Evolutionary conservation across 1,284 basidiomycete species (phyloP).

Genomic region (Vanrija humicola): DNA sequence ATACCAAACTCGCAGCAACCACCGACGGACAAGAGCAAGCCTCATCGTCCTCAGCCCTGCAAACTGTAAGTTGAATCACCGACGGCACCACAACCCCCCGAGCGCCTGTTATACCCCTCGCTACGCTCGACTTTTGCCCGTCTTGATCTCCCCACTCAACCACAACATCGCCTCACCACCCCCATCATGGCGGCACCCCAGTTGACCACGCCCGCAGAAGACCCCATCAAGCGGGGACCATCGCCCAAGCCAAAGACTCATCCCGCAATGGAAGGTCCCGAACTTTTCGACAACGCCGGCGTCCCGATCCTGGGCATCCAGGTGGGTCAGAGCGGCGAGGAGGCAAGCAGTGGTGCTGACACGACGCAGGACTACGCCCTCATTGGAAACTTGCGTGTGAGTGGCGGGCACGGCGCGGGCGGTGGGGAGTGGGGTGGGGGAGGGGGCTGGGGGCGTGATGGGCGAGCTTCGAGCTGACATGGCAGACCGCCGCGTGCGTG

Average conservation of each 20-base stretch:
- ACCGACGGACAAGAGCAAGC: too few relatives aligned
- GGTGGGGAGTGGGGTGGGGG: too few relatives aligned
- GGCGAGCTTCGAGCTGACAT: background rate
- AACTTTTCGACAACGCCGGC: constrained; percentile 20
- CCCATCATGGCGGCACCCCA: background rate
- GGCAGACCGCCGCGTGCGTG: constrained; percentile 49
- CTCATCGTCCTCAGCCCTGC: too few relatives aligned
- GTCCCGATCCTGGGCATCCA: constrained; percentile 32
- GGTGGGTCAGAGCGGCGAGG: constrained; percentile 5
- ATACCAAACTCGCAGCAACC: too few relatives aligned
- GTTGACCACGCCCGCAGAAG: background rate
- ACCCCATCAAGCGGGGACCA: background rate
- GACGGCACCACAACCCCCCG: too few relatives aligned
- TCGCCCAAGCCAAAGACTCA: background rate
- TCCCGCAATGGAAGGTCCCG: constrained; percentile 1
- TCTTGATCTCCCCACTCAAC: background rate
- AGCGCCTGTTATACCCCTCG: background rate
- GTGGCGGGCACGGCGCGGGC: background rate
- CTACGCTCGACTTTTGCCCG: background rate
- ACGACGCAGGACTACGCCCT: constrained; percentile 47
- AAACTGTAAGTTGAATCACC: too few relatives aligned
- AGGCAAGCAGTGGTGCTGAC: background rate
- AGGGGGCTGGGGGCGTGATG: too few relatives aligned
- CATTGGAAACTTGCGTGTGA: constrained; percentile 48
- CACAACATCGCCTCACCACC: background rate